Percentiles rank a stretch among this genome's conserved stretches.
phyloP scores from a whole-genome alignment of 345 rosid species.

The Isatis tinctoria region DNA sequence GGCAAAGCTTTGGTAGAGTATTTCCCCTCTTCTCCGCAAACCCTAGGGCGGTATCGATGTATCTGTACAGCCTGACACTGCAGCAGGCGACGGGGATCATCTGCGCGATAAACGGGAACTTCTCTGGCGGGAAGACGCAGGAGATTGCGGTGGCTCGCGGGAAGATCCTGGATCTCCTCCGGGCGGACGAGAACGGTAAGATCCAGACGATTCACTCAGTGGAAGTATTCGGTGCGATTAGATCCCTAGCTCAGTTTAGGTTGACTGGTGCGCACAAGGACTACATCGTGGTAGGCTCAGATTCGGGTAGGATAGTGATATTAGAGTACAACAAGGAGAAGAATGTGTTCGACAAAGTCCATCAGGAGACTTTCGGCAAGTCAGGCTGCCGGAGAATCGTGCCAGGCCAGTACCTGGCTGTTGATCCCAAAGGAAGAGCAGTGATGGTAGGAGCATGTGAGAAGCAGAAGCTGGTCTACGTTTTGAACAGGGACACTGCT shows the following conservation, averaged over 20 bases:
- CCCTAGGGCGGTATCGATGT: no score
- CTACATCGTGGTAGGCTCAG: constrained; percentile 92
- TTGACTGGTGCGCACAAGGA: constrained; percentile 93
- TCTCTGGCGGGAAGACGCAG: constrained; percentile 86
- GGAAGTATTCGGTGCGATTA: constrained; percentile 85
- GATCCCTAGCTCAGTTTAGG: constrained; percentile 85
- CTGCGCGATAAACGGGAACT: constrained; percentile 86
- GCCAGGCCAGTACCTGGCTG: constrained; percentile 89
- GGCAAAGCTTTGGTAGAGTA: neutral
- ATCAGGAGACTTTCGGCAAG: constrained; percentile 96
- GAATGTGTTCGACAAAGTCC: constrained; percentile 81
- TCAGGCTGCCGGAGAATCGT: constrained; percentile 94
- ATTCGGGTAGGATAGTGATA: constrained; percentile 93
- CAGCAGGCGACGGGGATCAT: constrained; percentile 90
- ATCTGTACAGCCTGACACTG: constrained; percentile 87
- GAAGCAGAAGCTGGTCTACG: constrained; percentile 94
- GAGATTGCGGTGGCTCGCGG: constrained; percentile 98
- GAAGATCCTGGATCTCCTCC: constrained; percentile 87
- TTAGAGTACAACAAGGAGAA: constrained; percentile 82
- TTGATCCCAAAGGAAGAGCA: constrained; percentile 95
- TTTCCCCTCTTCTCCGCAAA: neutral
- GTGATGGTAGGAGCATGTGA: constrained; percentile 96
- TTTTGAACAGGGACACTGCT: constrained; percentile 88
- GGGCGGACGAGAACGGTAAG: constrained; percentile 90
- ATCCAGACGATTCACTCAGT: constrained; percentile 85